Conservation (phyloP, 208 protist genomes). For the Trypanosoma mega region DNA sequence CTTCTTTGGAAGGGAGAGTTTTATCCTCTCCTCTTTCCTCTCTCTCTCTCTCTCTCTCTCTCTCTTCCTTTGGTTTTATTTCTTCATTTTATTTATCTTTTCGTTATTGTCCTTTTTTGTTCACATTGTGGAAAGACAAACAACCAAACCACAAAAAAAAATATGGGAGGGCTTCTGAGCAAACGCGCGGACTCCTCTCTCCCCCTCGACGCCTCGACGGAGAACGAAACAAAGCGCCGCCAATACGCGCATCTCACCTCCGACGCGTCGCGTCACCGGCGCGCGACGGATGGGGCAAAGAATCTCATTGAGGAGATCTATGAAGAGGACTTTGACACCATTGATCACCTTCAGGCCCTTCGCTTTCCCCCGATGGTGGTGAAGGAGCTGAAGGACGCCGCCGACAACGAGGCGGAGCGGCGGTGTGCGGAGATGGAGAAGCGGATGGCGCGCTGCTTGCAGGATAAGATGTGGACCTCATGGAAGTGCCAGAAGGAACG, state of each 20-base stretch:
- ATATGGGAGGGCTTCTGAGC: conserved; percentile 11
- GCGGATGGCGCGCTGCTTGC: conserved; percentile 78
- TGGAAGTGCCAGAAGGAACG: conserved; percentile 91
- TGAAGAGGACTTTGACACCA: conserved; percentile 76
- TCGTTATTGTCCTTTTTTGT: no score
- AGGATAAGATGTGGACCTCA: conserved; percentile 88
- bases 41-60: no score
- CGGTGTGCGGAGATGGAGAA: conserved; percentile 76
- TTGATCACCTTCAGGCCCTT: conserved; percentile 72
- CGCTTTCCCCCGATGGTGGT: conserved; percentile 69
- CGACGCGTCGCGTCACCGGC: background rate
- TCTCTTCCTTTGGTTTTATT: no score
- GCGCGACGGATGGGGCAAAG: conserved; percentile 6
- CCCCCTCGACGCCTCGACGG: background rate
- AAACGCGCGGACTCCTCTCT: conserved; percentile 2
- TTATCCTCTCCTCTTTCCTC: no score
- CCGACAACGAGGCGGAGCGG: conserved; percentile 57
- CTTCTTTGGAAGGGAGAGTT: no score
- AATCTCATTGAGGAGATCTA: conserved; percentile 80
- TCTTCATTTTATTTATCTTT: no score
- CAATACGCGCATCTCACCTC: conserved; percentile 22
- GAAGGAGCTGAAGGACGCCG: conserved; percentile 57
- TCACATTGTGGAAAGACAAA: no score
- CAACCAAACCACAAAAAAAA: no score
- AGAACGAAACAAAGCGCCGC: conserved; percentile 4